phyloP scores from a whole-genome alignment of 2,329 filamentous ascomycete genomes.

The Trichoderma arundinaceum region DNA sequence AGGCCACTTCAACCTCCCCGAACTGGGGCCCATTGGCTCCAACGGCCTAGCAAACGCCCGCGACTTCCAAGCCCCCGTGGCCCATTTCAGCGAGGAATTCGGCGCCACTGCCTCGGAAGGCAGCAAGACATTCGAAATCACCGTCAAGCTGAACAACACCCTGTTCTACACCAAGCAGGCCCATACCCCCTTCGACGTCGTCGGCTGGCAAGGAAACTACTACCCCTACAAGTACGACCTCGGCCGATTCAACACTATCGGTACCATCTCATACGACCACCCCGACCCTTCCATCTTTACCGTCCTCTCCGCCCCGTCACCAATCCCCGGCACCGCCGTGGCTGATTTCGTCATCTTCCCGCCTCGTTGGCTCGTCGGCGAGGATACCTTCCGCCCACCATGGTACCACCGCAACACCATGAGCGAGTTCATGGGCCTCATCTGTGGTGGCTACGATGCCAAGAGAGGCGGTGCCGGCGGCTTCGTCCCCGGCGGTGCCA shows the following conservation, averaged over 20 bases:
- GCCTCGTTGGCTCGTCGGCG: conserved; percentile 71
- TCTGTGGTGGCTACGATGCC: conserved; percentile 65
- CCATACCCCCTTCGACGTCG: conserved; percentile 79
- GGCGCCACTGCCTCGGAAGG: conserved; percentile 49
- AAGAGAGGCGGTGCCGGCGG: conserved; percentile 58
- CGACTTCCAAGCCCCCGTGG: conserved; percentile 77
- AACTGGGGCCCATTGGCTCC: conserved; percentile 74
- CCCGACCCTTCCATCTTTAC: conserved; percentile 81
- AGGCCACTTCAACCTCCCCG: conserved; percentile 73
- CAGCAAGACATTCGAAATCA: conserved; percentile 53
- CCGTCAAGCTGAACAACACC: conserved; percentile 68
- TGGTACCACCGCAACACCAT: conserved; percentile 76
- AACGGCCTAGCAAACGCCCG: conserved; percentile 76
- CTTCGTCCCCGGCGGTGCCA: conserved; percentile 64
- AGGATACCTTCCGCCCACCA: conserved; percentile 73
- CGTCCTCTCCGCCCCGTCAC: conserved; percentile 67
- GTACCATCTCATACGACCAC: conserved; percentile 75
- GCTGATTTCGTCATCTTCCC: conserved; percentile 78
- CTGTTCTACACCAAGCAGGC: conserved; percentile 68
- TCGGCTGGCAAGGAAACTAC: conserved; percentile 82
- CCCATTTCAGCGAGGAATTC: conserved; percentile 69
- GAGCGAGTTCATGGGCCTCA: conserved; percentile 69
- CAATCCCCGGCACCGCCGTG: conserved; percentile 65
- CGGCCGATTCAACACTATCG: conserved; percentile 76
- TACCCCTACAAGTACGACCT: conserved; percentile 85